Percentiles rank a stretch among this genome's conserved stretches.
phyloP scores from a whole-genome alignment of 2,329 filamentous ascomycete genomes.

The Xylaria sp. region DNA sequence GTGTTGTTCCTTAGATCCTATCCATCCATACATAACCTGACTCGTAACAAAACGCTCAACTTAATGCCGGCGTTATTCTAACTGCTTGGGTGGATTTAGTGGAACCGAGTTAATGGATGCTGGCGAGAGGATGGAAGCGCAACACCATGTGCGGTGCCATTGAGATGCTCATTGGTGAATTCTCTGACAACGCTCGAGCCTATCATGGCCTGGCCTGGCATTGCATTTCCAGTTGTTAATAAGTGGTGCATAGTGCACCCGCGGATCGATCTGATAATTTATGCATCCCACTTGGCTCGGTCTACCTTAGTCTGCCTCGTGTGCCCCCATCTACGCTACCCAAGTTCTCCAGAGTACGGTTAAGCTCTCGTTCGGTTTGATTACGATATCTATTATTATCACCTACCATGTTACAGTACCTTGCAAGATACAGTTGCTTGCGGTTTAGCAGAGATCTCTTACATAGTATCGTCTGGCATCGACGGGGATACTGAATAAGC shows the following conservation, averaged over 20 bases:
- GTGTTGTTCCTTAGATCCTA: slow-evolving; percentile 1
- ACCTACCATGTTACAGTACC: not conserved
- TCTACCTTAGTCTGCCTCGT: not conserved
- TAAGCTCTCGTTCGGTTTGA: not conserved
- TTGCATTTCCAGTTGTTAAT: not conserved
- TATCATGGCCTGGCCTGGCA: slow-evolving; percentile 15
- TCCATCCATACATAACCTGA: not conserved
- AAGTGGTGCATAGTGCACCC: not conserved
- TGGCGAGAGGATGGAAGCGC: not conserved
- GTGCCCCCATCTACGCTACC: not conserved
- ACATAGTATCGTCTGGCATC: slow-evolving; percentile 11
- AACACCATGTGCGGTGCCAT: slow-evolving; percentile 26
- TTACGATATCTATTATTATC: slow-evolving; percentile 20
- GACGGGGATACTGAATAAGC: slow-evolving; percentile 1
- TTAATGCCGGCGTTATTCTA: too few relatives aligned
- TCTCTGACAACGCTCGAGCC: slow-evolving; percentile 2
- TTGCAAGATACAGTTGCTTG: not conserved
- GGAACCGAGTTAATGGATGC: slow-evolving; percentile 8
- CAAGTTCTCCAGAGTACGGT: not conserved
- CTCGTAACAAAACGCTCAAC: not conserved
- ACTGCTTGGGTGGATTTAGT: slow-evolving; percentile 1
- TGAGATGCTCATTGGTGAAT: slow-evolving; percentile 23
- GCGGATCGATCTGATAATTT: slow-evolving; percentile 10
- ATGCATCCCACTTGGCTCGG: slow-evolving; percentile 2
- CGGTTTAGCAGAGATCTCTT: slow-evolving; percentile 9